These are phyloP conservation scores for Chlorella variabilis DNA, from an alignment of 163 green algal species.

Conservation along the genomic window DNA sequence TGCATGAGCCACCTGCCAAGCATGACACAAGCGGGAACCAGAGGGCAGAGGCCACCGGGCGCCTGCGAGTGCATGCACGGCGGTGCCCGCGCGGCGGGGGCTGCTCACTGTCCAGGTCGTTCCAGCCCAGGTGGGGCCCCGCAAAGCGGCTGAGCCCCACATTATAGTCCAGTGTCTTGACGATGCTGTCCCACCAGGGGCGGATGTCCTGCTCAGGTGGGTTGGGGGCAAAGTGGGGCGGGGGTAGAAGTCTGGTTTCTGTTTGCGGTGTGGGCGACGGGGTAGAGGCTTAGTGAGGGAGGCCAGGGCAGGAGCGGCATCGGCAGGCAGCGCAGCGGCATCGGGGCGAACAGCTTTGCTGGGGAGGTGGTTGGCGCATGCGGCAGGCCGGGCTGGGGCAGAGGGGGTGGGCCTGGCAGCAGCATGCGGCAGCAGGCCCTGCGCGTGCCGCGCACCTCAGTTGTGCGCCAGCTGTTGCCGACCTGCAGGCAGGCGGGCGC, in stretches of 20 bases:
- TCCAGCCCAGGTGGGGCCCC: conserved; percentile 67
- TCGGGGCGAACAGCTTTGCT: too few relatives aligned
- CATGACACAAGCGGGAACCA: too few relatives aligned
- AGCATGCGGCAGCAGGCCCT: background rate
- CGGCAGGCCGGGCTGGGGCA: background rate
- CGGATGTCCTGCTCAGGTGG: conserved; percentile 56
- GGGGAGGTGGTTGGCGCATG: background rate
- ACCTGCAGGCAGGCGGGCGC: conserved; percentile 5
- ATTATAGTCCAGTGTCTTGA: conserved; percentile 54
- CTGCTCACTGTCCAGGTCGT: conserved; percentile 80
- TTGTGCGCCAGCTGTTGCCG: conserved; percentile 16
- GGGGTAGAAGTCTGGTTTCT: too few relatives aligned
- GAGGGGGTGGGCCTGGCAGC: background rate
- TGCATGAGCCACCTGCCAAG: too few relatives aligned
- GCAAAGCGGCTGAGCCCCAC: conserved; percentile 64
- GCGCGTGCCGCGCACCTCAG: background rate
- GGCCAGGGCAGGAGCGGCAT: too few relatives aligned
- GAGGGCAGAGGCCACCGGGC: too few relatives aligned
- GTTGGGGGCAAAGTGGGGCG: too few relatives aligned
- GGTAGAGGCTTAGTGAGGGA: too few relatives aligned
- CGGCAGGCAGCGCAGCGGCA: too few relatives aligned
- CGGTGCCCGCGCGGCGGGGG: too few relatives aligned
- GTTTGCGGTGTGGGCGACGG: too few relatives aligned
- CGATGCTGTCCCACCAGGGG: conserved; percentile 53
- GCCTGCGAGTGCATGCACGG: too few relatives aligned